Base-by-base conservation (phyloP, 495 filamentous ascomycete genomes). In the Aspergillus heteromorphus region DNA sequence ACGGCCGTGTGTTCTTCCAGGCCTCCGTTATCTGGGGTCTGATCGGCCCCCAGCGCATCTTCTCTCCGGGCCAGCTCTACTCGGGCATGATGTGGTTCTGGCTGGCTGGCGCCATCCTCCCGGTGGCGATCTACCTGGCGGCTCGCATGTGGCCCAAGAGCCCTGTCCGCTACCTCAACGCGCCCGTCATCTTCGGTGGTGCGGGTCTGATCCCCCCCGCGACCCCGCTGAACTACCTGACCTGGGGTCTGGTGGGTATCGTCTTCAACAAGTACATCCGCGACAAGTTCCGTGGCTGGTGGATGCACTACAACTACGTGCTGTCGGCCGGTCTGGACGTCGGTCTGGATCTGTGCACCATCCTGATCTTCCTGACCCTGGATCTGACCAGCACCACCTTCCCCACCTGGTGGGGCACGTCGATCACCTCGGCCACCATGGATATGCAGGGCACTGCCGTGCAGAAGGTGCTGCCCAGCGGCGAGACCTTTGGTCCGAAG, bases 241-340 rank as follows among this genome's bases (percentile, higher is more conserved):
- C 78, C 56, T 88, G 86, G 85, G 84, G 82, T n/a, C 73, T 82
- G 29, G 79, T 87, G 17, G 87, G 86, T 2, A 75, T 79, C 49
- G 40, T 82, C 38, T 89, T 88, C 72, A 86, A 88, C 65, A 85
- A 80, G 64, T 81, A 69, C 49, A 80, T 88, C 55, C 75, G 81
- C 36, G 73, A 83, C 56, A 74, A 77, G 55, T 83, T 74, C 68
- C 79, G 74, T 29, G 85, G 85, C 29, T 89, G 86, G 86, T 89
- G 85, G 86, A 73, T 85, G 73, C 82, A 85, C 56, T 89, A 88
- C 67, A 91, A 90, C 73, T 91, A 89, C 65, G 74, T 89, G 58
- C 79, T 84, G 0, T 87, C 86, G 18, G 86, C 87, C 0, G 87
- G 82, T 3, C 72, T 92, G 54, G 85, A 89, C 60, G 79, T 81